phyloP scores from a whole-genome alignment of 2,329 filamentous ascomycete species.

The Aspergillus novoparasiticus region DNA sequence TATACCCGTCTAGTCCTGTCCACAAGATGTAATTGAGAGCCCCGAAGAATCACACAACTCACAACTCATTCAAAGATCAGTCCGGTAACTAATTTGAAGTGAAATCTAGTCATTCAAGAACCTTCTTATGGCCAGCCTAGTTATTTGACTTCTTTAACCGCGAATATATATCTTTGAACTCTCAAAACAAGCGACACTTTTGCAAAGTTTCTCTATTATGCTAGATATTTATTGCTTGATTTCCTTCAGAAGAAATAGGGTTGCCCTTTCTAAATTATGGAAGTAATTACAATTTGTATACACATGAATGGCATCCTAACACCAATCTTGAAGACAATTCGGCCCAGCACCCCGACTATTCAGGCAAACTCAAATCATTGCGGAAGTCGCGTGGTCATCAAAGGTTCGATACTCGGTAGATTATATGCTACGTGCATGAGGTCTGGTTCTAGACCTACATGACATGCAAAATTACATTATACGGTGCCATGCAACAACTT shows the following conservation, averaged over 20 bases:
- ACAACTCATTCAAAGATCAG: no score
- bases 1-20: not conserved
- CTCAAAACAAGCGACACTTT: no score
- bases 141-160: no score
- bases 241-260: no score
- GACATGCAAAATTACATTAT: constrained; percentile 4
- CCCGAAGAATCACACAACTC: no score
- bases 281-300: not conserved
- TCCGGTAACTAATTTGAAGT: no score
- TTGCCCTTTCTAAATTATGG: not conserved
- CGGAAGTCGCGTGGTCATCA: not conserved
- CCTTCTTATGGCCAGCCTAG: no score
- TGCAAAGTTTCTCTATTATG: no score
- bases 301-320: no score
- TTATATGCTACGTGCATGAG: constrained; percentile 1
- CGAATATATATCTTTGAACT: no score
- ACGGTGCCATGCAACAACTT: constrained; percentile 2
- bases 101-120: no score
- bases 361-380: not conserved
- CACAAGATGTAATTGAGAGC: not conserved
- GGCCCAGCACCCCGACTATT: not conserved
- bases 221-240: not conserved
- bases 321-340: not conserved
- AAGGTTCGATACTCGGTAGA: not conserved
- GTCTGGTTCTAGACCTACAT: not conserved